Evolutionary conservation across 371 early-diverging fungal genomes (phyloP), one percentile per base, ranked within the genome.

Genomic region (Mucor plumbeus): DNA sequence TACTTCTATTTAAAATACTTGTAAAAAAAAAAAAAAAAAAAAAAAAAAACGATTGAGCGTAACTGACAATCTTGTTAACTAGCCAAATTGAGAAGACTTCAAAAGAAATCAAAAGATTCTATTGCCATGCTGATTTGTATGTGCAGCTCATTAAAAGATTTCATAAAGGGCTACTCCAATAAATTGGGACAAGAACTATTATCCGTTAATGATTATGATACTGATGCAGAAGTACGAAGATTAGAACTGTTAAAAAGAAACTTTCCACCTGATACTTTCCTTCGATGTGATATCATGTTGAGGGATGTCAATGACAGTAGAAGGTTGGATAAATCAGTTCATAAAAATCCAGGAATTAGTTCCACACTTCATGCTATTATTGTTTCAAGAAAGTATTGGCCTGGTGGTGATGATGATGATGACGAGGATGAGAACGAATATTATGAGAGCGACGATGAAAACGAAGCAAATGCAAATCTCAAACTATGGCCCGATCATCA

Each of bases 261-360:
- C 15, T 82, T 82, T 21, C 76, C 78, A 3, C 60, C 68, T 11
- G 63, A 76, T 13, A 64, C 71, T 19, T 71, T 82, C 54, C 59
- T 56, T 39, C 56, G 60, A 10, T 82, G 82, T 34, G 82, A 82
- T 73, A 65, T 79, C 7, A 82, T 82, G 82, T 50, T 82, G 14
- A 71, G 69, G 34, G 82, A 82, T 54, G 53, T 82, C 7, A 69
- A 66, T 17, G 72, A 72, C 14, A 71, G 76, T 55, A 68, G 61
- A 47, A 63, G 82, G 35, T 43, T 79, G 9, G 78, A 82, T 39
- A 68, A 65, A n/a, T 59, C 67, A 0, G 66, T 79, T 2, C 79
- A 79, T 63, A 71, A 71, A 21, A 74, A 67, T 15, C 35, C 8
- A 0, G 34, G 15, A 0, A 15, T 64, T 9, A 35, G 59, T 4